Evolutionary conservation across 1,284 basidiomycete genomes (phyloP).

Genomic region (Fomes fomentarius): DNA sequence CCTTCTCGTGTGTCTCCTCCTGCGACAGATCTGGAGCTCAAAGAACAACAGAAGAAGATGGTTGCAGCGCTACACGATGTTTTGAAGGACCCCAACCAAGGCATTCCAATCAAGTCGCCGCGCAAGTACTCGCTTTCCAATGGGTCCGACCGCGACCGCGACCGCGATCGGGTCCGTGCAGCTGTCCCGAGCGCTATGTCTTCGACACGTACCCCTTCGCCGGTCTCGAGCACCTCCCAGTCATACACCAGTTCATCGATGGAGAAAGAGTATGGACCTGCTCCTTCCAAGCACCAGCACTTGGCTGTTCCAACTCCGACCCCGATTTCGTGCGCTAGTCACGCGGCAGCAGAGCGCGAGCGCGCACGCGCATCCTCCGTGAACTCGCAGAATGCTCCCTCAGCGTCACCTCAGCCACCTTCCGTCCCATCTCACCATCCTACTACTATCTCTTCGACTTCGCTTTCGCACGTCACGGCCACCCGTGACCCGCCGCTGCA

Average conservation of each 20-base stretch:
- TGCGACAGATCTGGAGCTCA: slow-evolving; percentile 13
- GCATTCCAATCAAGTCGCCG: neutral
- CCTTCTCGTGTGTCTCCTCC: slow-evolving; percentile 21
- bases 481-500: slow-evolving; percentile 17
- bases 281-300: slow-evolving; percentile 7
- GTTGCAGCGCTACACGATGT: slow-evolving; percentile 27
- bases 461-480: slow-evolving; percentile 14
- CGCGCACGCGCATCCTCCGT: slow-evolving; percentile 25
- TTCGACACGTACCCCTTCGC: slow-evolving; percentile 22
- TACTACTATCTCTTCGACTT: slow-evolving; percentile 7
- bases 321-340: slow-evolving; percentile 14
- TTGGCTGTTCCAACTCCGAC: slow-evolving; percentile 5
- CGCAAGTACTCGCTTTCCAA: slow-evolving; percentile 18
- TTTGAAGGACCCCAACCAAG: slow-evolving; percentile 14
- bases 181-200: slow-evolving; percentile 10
- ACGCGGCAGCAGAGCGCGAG: slow-evolving; percentile 20
- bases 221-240: slow-evolving; percentile 17
- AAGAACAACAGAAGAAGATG: slow-evolving; percentile 22
- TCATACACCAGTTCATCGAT: slow-evolving; percentile 8
- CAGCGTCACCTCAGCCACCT: slow-evolving; percentile 1
- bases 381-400: slow-evolving; percentile 17
- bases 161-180: slow-evolving; percentile 5
- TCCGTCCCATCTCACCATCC: slow-evolving; percentile 17
- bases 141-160: slow-evolving; percentile 8
- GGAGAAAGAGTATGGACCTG: slow-evolving; percentile 8